Evolutionary conservation across 2,329 filamentous ascomycete species (phyloP), one percentile per base, ranked within the genome.

Genomic region (Fusarium tuaranense): DNA sequence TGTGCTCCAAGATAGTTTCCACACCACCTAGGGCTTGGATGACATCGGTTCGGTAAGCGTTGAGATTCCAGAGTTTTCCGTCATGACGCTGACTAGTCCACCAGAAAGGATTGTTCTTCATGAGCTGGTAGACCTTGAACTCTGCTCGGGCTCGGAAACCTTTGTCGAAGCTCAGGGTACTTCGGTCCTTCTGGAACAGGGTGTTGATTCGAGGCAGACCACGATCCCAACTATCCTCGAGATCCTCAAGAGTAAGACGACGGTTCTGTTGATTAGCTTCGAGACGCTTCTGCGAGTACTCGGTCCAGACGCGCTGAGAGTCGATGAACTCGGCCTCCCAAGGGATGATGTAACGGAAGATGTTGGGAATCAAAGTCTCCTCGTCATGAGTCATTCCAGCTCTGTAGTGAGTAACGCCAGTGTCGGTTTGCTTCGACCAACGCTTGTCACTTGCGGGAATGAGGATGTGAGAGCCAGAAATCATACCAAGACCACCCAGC

Each of bases 261-360:
- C 97, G 92, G 79, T 99, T 99, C 83, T 99, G 97, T 78, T 98
- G 96, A 80, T 98, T 97, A 22, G 97, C 97, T 82, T 99, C 97
- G 75, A 97, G 89, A 57, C 97, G 93, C 87, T 99, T 99, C 85
- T 99, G 97, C 1, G 96, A 98, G 81, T 99, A 99, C 79, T 99
- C 97, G 30, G 97, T 98, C 97, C 97, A 99, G 2, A 99, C 97
- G 78, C 97, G 93, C 82, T 99, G 97, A 5, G 97, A 99, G 82
- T 99, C 97, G 76, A 98, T 97, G 84, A 99, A 99, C 82, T 99
- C 97, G 1, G 96, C 94, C 82, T 99, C 97, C 97, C 97, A 99
- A 0, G 97, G 96, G 75, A 98, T 98, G 81, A 99, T 98, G 84
- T 99, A 99, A 70, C 97, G 92, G 92, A 98, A 98, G 78, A 99